Evolutionary conservation across 192 early-diverging fungal species (phyloP), one percentile per base, ranked within the genome.

Genomic region (Phycomyces nitens): DNA sequence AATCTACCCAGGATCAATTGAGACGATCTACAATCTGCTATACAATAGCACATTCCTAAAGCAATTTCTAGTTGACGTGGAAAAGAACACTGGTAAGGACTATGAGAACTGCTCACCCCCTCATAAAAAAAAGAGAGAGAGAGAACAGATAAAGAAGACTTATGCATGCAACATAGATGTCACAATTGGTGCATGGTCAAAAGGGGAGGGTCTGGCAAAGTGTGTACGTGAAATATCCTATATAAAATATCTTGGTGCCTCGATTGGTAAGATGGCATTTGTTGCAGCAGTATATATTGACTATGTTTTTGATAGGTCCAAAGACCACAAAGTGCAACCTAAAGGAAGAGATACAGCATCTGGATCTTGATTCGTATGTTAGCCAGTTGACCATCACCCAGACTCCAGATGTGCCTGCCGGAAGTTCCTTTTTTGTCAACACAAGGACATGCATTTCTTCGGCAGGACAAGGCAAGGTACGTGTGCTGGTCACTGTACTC

Each of bases 321-420:
- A 82, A 77, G 68, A 74, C 77, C 7, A 85, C 83, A 18, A 82
- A 81, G 66, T 82, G 81, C 10, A 64, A 69, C 47, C 52, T 85
- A 22, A 72, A 74, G 11, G 83, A 85, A 56, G 74, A 78, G 52
- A 74, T 76, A 44, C 51, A 72, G 21, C 60, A 77, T 64, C 66
- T 73, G 53, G 79, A 85, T 66, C 71, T 73, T 64, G 65, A 78
- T 22, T 62, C 78, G 14, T 78, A 77, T 51, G 64, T 82, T 14
- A 76, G 77, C 0, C 72, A 67, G n/a, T 60, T 80, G 1, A 81
- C 79, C 0, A 79, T 74, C 10, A 81, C 83, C 0, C 73, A 76
- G 22, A 85, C 83, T 10, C 83, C 83, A 14, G 81, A 85, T 62
- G 81, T 85, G 0, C 83, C 83, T 10, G 77, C 79, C 50, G 83